Conservation (phyloP, 164 flowering plant genomes). For the Cinnamomum micranthum region DNA sequence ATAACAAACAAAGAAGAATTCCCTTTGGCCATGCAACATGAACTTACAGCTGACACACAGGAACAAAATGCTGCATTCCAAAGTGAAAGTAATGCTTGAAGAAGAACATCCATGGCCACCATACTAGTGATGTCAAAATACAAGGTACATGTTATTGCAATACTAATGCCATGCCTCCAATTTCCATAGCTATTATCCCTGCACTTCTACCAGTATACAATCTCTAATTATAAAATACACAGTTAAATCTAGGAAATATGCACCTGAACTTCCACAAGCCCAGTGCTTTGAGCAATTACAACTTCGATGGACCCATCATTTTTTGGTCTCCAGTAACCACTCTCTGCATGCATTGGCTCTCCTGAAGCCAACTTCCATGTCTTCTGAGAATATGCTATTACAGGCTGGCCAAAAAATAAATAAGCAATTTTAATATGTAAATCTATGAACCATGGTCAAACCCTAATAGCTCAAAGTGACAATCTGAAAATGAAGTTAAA, state of each 20-base stretch:
- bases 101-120: neutral
- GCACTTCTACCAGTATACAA: neutral
- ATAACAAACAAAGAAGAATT: too few species aligned
- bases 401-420: conserved; percentile 37
- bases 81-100: neutral
- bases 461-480: too few species aligned
- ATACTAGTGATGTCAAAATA: neutral
- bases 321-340: conserved; percentile 75
- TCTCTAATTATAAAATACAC: neutral
- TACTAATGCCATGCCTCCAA: neutral
- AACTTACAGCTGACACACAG: too few species aligned
- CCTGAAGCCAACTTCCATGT: conserved; percentile 69
- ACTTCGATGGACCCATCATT: conserved; percentile 67
- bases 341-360: conserved; percentile 78
- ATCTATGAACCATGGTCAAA: too few species aligned
- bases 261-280: conserved; percentile 77
- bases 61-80: too few species aligned
- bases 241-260: neutral
- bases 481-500: neutral
- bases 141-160: neutral
- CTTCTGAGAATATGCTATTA: conserved; percentile 56
- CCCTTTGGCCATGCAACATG: too few species aligned
- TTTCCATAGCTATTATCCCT: neutral
- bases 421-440: too few species aligned
- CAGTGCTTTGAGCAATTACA: conserved; percentile 80